phyloP scores from a whole-genome alignment of 768 basidiomycete species.

The Boletus coccyginus region DNA sequence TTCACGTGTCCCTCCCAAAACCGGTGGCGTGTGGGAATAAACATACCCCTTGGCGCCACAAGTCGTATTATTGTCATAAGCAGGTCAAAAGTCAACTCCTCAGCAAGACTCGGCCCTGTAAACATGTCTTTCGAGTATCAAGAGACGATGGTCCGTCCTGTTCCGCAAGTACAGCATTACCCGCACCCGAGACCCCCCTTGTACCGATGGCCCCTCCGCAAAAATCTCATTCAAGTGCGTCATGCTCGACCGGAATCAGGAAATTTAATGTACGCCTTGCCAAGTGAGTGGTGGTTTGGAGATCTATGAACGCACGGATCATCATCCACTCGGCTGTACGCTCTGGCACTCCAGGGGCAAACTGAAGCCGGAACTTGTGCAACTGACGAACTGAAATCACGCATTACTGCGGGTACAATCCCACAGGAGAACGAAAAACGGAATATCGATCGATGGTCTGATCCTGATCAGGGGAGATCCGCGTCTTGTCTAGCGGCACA shows the following conservation, averaged over 20 bases:
- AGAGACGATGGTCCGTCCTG: background rate
- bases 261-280: background rate
- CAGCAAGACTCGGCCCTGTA: background rate
- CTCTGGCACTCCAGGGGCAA: background rate
- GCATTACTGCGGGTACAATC: background rate
- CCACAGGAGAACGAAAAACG: background rate
- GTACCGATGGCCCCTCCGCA: background rate
- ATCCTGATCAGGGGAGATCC: background rate
- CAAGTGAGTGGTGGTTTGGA: background rate
- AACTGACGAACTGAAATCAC: background rate
- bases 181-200: no score
- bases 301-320: slow-evolving; percentile 11
- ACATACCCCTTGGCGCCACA: background rate
- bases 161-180: background rate
- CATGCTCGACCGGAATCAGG: slow-evolving; percentile 8
- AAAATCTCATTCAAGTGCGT: slow-evolving; percentile 23
- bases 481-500: background rate
- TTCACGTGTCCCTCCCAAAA: background rate
- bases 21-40: slow-evolving; percentile 1
- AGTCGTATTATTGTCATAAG: slow-evolving; percentile 4
- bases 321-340: background rate
- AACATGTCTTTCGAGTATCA: background rate
- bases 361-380: background rate
- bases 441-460: background rate
- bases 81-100: background rate